phyloP scores from a whole-genome alignment of 805 yeast genomes.

The Metschnikowia noctiluminum region DNA sequence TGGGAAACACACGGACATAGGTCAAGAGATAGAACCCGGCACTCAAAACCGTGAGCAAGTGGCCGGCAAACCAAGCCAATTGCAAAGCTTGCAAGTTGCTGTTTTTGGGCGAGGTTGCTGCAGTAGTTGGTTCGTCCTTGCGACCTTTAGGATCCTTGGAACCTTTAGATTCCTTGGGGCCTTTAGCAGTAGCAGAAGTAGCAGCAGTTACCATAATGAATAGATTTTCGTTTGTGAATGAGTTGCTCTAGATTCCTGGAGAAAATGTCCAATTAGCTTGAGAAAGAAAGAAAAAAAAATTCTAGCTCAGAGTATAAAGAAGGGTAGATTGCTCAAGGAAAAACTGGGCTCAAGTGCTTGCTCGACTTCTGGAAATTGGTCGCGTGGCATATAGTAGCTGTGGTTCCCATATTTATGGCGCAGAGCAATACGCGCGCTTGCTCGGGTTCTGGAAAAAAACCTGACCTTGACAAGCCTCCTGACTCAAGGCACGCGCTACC shows the following conservation, averaged over 20 bases:
- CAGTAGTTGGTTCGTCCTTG: neutral
- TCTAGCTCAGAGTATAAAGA: neutral
- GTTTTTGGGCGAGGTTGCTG: neutral
- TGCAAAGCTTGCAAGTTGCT: constrained; percentile 45
- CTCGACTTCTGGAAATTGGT: neutral
- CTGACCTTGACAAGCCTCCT: neutral
- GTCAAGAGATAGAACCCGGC: constrained; percentile 32
- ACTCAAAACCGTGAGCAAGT: constrained; percentile 32
- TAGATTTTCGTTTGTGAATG: neutral
- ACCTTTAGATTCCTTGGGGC: neutral
- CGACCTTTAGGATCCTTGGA: neutral
- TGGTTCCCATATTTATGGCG: constrained; percentile 1
- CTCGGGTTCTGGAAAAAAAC: constrained; percentile 2
- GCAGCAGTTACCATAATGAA: neutral
- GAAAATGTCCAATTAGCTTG: neutral
- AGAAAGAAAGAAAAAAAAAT: neutral
- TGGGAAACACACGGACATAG: constrained; percentile 28
- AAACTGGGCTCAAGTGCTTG: neutral
- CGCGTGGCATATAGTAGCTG: neutral
- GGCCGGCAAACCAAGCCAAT: constrained; percentile 71
- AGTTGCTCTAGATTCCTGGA: neutral
- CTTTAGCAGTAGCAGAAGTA: neutral
- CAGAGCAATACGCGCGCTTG: neutral
- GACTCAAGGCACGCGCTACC: too few relatives aligned
- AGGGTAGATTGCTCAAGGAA: neutral